Percentiles rank a stretch among this genome's conserved stretches.
These are phyloP conservation scores for Fusarium compactum DNA, from an alignment of 2,329 filamentous ascomycete species.

Conservation along the genomic window DNA sequence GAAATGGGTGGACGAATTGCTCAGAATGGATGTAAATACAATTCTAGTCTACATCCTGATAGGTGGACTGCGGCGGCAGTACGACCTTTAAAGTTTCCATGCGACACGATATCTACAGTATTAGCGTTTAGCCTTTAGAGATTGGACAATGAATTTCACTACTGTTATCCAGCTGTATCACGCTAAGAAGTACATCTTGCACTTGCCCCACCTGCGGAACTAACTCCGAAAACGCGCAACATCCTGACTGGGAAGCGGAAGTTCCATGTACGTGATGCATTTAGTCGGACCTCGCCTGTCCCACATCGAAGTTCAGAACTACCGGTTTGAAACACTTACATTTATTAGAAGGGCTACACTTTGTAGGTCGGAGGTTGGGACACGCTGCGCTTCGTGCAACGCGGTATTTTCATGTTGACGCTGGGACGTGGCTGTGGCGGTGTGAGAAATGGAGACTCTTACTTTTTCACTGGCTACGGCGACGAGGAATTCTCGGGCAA, in stretches of 20 bases:
- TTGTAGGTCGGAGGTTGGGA: background rate
- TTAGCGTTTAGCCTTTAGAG: no score
- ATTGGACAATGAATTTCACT: no score
- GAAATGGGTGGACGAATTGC: background rate
- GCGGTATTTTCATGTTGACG: no score
- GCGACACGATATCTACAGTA: no score
- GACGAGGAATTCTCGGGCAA: no score
- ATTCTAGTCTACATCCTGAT: background rate
- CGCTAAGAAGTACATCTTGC: background rate
- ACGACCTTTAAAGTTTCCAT: no score
- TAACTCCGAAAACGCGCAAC: background rate
- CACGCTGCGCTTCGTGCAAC: no score
- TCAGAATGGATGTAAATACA: background rate
- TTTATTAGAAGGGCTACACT: rapidly evolving
- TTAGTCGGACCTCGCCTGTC: background rate
- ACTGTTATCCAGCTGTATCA: no score
- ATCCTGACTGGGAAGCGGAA: background rate
- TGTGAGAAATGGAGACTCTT: no score
- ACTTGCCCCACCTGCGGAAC: background rate
- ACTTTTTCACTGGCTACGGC: no score
- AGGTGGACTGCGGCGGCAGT: background rate
- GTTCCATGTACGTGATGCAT: background rate
- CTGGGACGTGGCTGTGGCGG: no score
- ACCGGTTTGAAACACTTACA: background rate
- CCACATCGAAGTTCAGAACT: background rate